phyloP scores from a whole-genome alignment of 805 yeast genomes.

The Babjeviella inositovora region DNA sequence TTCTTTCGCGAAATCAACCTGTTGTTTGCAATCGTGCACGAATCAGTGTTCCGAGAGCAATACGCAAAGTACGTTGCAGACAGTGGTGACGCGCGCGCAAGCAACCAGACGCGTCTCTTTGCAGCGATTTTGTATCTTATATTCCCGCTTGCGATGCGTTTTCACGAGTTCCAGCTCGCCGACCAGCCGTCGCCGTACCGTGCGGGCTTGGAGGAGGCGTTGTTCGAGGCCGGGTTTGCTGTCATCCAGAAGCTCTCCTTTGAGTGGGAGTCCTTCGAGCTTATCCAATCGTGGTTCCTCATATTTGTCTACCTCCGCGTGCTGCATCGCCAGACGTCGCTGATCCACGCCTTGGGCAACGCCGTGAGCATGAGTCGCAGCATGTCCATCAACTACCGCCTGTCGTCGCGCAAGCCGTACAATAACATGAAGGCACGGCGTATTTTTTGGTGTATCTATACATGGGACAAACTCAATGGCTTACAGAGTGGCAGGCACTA shows the following conservation, averaged over 20 bases:
- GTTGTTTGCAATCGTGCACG: slow-evolving; percentile 33
- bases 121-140: slow-evolving; percentile 32
- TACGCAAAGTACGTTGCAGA: slow-evolving; percentile 10
- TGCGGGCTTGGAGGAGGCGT: slow-evolving; percentile 19
- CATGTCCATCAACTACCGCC: slow-evolving; percentile 20
- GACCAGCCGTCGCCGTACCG: slow-evolving; percentile 3
- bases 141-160: slow-evolving; percentile 32
- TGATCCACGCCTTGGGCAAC: slow-evolving; percentile 20
- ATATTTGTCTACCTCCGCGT: slow-evolving; percentile 23
- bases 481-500: slow-evolving; percentile 32
- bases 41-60: slow-evolving; percentile 35
- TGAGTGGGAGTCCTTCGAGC: slow-evolving; percentile 35
- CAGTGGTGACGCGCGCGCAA: slow-evolving; percentile 8
- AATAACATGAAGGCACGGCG: slow-evolving; percentile 30
- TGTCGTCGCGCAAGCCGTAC: slow-evolving; percentile 6
- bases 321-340: slow-evolving; percentile 24
- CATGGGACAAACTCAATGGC: slow-evolving; percentile 34
- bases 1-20: slow-evolving; percentile 36
- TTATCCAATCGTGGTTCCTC: slow-evolving; percentile 33
- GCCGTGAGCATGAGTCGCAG: slow-evolving; percentile 25
- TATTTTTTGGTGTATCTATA: slow-evolving; percentile 37
- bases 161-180: slow-evolving; percentile 18
- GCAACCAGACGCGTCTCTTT: slow-evolving; percentile 23
- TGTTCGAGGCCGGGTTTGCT: slow-evolving; percentile 21
- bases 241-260: slow-evolving; percentile 21